phyloP scores from a whole-genome alignment of 441 rosid genomes.

The Bruguiera hainesii region DNA sequence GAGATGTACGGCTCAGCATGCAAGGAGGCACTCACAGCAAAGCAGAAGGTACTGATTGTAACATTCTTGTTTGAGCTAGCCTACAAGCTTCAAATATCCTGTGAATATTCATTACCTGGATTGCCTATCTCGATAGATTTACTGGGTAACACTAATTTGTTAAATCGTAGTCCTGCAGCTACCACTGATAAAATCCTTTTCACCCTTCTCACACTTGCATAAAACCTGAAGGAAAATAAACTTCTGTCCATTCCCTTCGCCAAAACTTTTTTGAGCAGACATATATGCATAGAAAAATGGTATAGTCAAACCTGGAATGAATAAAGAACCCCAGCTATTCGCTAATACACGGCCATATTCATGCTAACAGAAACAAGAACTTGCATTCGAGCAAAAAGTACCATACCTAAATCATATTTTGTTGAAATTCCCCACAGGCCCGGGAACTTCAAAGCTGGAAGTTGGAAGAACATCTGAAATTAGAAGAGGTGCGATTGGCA shows the following conservation, averaged over 20 bases:
- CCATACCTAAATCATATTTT: background rate
- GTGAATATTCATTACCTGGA: background rate
- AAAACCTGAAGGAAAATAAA: too few species aligned
- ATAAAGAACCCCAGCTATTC: too few species aligned
- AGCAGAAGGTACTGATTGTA: constrained; percentile 36
- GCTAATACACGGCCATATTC: background rate
- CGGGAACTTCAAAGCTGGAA: constrained; percentile 54
- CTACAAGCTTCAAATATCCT: background rate
- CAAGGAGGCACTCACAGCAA: constrained; percentile 68
- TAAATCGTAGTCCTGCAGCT: too few species aligned
- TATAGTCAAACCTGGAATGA: too few species aligned
- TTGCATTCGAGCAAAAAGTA: too few species aligned
- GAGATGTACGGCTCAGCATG: constrained; percentile 69
- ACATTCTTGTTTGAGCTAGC: background rate
- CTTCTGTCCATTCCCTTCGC: too few species aligned
- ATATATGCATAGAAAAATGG: too few species aligned
- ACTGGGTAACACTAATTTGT: background rate
- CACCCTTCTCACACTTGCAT: too few species aligned
- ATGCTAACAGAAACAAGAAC: background rate
- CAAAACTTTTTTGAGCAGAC: too few species aligned
- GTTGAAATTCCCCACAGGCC: constrained; percentile 31
- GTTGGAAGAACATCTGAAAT: constrained; percentile 40
- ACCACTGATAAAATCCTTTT: too few species aligned
- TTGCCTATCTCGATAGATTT: background rate
- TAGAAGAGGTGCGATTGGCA: constrained; percentile 45